Percentiles rank a stretch among this genome's conserved stretches.
These are phyloP conservation scores for Cystofilobasidium macerans DNA, from an alignment of 768 basidiomycete species.

Conservation along the genomic window DNA sequence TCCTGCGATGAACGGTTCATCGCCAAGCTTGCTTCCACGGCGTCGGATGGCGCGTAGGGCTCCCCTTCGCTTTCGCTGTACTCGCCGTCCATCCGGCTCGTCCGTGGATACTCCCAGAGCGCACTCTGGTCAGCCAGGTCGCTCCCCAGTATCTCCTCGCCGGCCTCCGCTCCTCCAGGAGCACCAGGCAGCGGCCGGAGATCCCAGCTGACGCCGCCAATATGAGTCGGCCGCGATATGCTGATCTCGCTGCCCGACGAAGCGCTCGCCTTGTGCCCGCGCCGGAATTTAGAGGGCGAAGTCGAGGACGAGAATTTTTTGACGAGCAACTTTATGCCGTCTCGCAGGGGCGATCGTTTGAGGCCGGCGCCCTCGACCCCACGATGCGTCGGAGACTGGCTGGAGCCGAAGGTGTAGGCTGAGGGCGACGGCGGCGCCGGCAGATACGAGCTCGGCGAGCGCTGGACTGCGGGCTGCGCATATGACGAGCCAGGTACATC, in stretches of 20 bases:
- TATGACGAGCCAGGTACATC: not conserved
- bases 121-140: not conserved
- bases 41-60: not conserved
- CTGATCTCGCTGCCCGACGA: not conserved
- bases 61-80: not conserved
- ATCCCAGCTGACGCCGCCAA: not conserved
- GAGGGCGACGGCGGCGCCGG: not conserved
- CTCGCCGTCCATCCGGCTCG: not conserved
- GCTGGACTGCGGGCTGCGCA: not conserved
- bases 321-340: constrained; percentile 5
- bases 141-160: not conserved
- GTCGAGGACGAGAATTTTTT: not conserved
- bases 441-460: not conserved
- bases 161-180: not conserved
- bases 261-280: not conserved
- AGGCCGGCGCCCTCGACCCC: not conserved
- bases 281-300: not conserved
- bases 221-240: not conserved
- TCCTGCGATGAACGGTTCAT: too few relatives aligned
- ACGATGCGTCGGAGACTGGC: not conserved
- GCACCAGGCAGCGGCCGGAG: not conserved
- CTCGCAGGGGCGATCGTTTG: not conserved
- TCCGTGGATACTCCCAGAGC: not conserved
- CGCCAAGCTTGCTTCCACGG: too few relatives aligned
- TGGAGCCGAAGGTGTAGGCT: not conserved